These are phyloP conservation scores for Chlorophyllum brunneum DNA, from an alignment of 768 basidiomycete genomes.

Conservation along the genomic window DNA sequence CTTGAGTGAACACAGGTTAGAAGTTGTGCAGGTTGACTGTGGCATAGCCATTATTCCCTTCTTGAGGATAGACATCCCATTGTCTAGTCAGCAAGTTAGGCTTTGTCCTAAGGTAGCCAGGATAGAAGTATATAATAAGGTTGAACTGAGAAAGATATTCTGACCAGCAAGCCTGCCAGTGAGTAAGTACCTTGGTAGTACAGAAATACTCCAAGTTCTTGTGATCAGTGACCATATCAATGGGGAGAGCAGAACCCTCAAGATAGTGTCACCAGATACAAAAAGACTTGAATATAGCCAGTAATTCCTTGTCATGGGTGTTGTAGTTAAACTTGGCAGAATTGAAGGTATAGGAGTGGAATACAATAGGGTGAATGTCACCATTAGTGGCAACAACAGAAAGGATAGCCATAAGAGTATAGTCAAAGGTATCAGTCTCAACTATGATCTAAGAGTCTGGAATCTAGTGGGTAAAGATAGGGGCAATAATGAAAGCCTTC, in stretches of 20 bases:
- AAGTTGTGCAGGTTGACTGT: not conserved
- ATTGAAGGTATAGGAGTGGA: conserved; percentile 25
- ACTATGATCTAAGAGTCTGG: not conserved
- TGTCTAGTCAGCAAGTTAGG: not conserved
- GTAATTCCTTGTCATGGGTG: conserved; percentile 37
- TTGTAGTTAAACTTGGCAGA: conserved; percentile 42
- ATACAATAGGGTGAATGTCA: conserved; percentile 31
- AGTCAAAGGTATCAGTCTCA: not conserved
- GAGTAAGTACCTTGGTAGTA: conserved; percentile 8
- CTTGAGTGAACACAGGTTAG: not conserved
- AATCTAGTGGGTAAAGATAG: not conserved
- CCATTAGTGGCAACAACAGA: too few species aligned
- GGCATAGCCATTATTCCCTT: not conserved
- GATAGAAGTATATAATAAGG: too few species aligned
- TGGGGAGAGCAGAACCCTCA: not conserved
- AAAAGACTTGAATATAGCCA: conserved; percentile 1
- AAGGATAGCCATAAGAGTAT: too few species aligned
- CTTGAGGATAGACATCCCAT: not conserved
- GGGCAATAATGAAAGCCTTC: not conserved
- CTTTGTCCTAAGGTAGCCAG: not conserved
- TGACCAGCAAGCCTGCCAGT: not conserved
- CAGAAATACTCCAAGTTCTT: conserved; percentile 24
- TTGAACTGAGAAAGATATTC: too few species aligned
- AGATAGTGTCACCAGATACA: conserved; percentile 5
- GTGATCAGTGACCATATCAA: conserved; percentile 18